These are phyloP conservation scores for Colletotrichum trifolii DNA, from an alignment of 2,329 filamentous ascomycete species.

Conservation along the genomic window DNA sequence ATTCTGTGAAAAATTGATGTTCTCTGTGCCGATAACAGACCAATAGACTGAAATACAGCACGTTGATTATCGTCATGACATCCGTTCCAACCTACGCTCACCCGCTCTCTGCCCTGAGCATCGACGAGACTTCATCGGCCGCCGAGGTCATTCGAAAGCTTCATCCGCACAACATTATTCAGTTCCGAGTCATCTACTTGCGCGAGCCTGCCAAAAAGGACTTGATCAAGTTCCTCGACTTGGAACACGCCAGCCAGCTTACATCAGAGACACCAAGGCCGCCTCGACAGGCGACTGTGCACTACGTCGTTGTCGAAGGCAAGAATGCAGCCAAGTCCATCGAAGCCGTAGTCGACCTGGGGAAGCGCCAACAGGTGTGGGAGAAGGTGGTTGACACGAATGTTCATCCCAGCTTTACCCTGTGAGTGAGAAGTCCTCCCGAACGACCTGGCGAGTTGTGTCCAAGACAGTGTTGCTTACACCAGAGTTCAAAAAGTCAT, in stretches of 20 bases:
- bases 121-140: constrained; percentile 46
- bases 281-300: constrained; percentile 21
- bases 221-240: constrained; percentile 50
- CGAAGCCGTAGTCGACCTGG: constrained; percentile 49
- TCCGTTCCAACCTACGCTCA: constrained; percentile 34
- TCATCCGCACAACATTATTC: constrained; percentile 42
- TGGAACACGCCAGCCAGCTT: constrained; percentile 42
- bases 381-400: not conserved
- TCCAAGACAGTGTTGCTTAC: not conserved
- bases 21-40: not conserved
- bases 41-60: too few species aligned
- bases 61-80: too few species aligned
- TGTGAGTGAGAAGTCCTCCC: not conserved
- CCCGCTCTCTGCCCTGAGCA: constrained; percentile 43
- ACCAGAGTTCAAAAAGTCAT: not conserved
- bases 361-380: not conserved
- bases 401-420: constrained; percentile 2
- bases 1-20: not conserved
- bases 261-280: constrained; percentile 18
- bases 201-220: constrained; percentile 53
- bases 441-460: not conserved
- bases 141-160: constrained; percentile 45
- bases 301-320: constrained; percentile 9
- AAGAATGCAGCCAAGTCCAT: constrained; percentile 40
- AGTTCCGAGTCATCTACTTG: constrained; percentile 56